Base-by-base conservation (phyloP, 164 flowering plant species). In the Buxus sempervirens region DNA sequence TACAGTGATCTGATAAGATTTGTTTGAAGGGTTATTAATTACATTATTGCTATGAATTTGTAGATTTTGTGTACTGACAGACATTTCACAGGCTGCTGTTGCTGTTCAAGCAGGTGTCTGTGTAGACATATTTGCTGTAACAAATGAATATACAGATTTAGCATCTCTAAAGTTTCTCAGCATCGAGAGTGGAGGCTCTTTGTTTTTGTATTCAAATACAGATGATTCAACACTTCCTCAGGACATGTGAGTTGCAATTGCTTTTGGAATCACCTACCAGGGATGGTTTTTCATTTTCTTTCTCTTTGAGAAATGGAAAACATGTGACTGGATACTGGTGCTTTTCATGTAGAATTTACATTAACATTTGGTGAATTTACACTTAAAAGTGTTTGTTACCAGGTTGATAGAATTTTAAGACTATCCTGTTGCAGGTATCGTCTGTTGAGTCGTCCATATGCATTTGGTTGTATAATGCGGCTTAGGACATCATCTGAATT, bases 51-150 rank as follows among this genome's bases (percentile, higher is more conserved):
- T 53, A 7, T 58, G 16, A 66, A 13, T 65, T 65, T 67, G 48
- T 27, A 67, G 62, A 71, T 58, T 68, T 7, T 65, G 54, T 68
- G 60, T 45, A 61, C 77, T 76, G 69, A 78, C 67, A 41, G 69
- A 23, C 71, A 68, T 79, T 83, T 70, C 73, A 70, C 87, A 94
- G 98, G 98, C 98, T 75, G 84, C 98, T 77, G 87, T 88, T 27
- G 99, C 99, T 81, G 99, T 93, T 76, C 99, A 96, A 96, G 78
- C 97, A 78, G 99, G 99, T 85, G 99, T 90, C 65, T 96, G 97
- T 71, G 97, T 96, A 64, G 99, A 96, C 80, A 76, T 96, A 77
- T 93, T 96, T 87, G 97, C 98, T 77, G 91, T 96, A 27, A 96
- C 99, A 73, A 96, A 96, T 77, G 99, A 96, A 77, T 96, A 96